Conservation (phyloP, 2,329 filamentous ascomycete genomes). For the Alternaria metachromatica region DNA sequence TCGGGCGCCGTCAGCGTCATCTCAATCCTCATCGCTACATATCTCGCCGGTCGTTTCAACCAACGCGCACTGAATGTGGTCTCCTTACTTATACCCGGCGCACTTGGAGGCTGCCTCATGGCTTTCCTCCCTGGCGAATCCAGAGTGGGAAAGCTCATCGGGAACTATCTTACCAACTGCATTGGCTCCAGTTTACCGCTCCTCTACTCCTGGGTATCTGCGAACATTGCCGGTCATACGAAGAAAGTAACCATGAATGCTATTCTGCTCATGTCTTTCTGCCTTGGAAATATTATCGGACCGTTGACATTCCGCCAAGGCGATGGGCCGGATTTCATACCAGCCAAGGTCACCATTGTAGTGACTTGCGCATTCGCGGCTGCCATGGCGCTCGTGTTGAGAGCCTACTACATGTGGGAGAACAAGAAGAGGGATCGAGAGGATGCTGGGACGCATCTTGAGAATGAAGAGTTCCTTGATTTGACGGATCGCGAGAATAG, state of each 20-base stretch:
- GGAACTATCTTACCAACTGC: conserved; percentile 56
- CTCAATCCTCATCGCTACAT: conserved; percentile 31
- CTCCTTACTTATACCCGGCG: conserved; percentile 25
- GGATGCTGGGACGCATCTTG: conserved; percentile 10
- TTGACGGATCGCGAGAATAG: conserved; percentile 47
- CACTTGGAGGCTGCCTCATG: conserved; percentile 29
- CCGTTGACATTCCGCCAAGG: conserved; percentile 50
- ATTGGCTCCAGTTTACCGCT: conserved; percentile 43
- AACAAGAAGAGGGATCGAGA: conserved; percentile 39
- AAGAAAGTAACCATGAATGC: conserved; percentile 65
- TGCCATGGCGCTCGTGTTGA: conserved; percentile 49
- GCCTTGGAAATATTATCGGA: conserved; percentile 50
- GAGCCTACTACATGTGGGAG: conserved; percentile 33
- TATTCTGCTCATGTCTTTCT: conserved; percentile 52
- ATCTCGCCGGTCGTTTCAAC: conserved; percentile 30
- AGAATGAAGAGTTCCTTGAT: conserved; percentile 45
- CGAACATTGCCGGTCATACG: conserved; percentile 51
- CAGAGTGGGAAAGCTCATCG: conserved; percentile 33
- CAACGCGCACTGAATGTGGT: conserved; percentile 30
- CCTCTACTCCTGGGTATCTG: conserved; percentile 53
- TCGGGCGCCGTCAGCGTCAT: conserved; percentile 30
- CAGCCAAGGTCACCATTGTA: conserved; percentile 55
- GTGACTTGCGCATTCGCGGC: conserved; percentile 41
- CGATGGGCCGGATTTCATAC: conserved; percentile 45
- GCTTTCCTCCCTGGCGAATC: conserved; percentile 24